Conservation (phyloP, 495 filamentous ascomycete genomes). For the Xylaria palmicola region DNA sequence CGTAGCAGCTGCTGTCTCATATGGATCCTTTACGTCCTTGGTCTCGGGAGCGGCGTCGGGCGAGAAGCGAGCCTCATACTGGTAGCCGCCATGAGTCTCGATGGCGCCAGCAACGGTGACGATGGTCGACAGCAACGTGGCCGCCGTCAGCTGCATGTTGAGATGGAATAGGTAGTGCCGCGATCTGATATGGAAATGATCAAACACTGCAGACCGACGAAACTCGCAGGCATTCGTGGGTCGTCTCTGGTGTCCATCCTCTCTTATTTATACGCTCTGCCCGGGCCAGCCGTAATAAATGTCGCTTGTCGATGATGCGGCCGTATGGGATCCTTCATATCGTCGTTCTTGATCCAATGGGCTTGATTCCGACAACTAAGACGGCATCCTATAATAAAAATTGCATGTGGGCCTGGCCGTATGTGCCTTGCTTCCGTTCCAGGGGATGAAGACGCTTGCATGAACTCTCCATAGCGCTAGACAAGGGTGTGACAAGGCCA, state of each 20-base stretch:
- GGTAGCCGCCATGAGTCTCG: constrained; percentile 14
- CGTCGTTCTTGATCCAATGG: constrained; percentile 7
- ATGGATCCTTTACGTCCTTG: constrained; percentile 9
- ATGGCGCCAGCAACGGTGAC: neutral
- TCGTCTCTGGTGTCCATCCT: neutral
- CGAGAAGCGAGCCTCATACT: constrained; percentile 14
- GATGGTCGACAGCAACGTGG: neutral
- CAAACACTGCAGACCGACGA: neutral
- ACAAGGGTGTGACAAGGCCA: constrained; percentile 3
- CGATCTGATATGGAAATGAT: neutral
- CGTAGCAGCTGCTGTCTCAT: constrained; percentile 9
- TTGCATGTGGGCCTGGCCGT: neutral
- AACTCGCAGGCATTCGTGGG: neutral
- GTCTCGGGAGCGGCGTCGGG: constrained; percentile 7
- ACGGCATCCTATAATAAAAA: neutral
- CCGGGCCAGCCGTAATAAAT: neutral
- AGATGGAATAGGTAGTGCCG: neutral
- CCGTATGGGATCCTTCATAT: neutral
- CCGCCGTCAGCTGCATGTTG: constrained; percentile 3
- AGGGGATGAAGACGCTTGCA: neutral
- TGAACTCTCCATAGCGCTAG: neutral
- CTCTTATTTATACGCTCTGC: neutral
- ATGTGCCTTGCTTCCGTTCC: neutral
- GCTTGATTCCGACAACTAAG: neutral
- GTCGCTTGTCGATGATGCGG: neutral